Conservation (phyloP, 75 land plant species). For the Gnetum montanum region DNA sequence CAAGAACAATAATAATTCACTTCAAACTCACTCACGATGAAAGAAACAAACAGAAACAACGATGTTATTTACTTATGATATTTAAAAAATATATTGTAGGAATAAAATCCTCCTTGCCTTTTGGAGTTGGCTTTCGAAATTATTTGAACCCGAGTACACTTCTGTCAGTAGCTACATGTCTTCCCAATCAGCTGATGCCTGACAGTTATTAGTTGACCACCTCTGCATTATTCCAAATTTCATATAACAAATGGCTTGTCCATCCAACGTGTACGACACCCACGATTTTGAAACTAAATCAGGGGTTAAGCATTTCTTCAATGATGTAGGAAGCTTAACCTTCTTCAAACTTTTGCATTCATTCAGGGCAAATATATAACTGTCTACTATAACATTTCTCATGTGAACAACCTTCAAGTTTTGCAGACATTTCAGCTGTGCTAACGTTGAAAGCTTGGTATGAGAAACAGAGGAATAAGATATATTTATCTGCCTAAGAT, state of each 20-base stretch:
- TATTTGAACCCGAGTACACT: no score
- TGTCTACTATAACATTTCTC: constrained; percentile 25
- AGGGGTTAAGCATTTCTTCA: constrained; percentile 31
- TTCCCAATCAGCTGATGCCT: no score
- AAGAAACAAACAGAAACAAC: no score
- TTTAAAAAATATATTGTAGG: no score
- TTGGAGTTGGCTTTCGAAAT: no score
- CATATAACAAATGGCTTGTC: constrained; percentile 17
- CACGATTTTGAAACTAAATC: constrained; percentile 39
- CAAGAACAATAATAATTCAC: no score
- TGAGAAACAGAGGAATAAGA: constrained; percentile 72
- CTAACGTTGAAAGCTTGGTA: constrained; percentile 36
- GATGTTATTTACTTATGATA: no score
- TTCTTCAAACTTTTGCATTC: constrained; percentile 60
- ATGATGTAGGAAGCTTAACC: constrained; percentile 38
- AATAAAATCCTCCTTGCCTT: no score
- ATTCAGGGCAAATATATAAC: constrained; percentile 36
- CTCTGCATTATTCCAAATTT: no score
- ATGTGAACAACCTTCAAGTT: constrained; percentile 60
- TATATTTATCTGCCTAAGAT: constrained; percentile 74
- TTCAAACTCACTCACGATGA: no score
- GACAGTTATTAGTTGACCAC: no score
- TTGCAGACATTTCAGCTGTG: constrained; percentile 46
- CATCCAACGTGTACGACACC: constrained; percentile 67
- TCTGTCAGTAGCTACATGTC: no score